Conservation (phyloP, 345 rosid species). For the Eucalyptus cloeziana region DNA sequence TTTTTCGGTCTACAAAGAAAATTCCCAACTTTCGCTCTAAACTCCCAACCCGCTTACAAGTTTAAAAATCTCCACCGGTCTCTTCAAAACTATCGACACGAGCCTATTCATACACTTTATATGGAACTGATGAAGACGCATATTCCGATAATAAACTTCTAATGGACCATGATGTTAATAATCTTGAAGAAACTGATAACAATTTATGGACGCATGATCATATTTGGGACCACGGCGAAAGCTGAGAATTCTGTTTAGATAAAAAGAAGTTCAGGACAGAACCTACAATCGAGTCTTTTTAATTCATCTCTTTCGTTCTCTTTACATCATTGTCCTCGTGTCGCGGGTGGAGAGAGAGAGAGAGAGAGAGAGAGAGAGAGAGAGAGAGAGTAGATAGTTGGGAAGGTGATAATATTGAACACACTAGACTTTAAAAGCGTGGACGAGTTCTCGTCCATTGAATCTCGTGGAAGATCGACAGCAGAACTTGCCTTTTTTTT, state of each 20-base stretch:
- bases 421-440: background rate
- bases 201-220: background rate
- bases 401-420: background rate
- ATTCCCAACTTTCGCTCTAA: background rate
- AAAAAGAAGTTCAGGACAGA: too few relatives aligned
- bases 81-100: background rate
- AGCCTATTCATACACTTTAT: background rate
- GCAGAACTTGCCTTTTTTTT: background rate
- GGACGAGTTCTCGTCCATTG: background rate
- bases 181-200: background rate
- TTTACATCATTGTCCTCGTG: background rate
- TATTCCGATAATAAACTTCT: background rate
- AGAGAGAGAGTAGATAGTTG: background rate
- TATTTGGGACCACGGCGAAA: background rate
- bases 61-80: background rate
- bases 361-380: background rate
- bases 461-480: background rate
- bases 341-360: background rate
- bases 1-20: background rate
- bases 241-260: background rate
- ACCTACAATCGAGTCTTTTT: background rate
- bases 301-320: background rate
- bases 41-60: rapidly evolving
- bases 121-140: background rate
- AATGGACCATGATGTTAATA: rapidly evolving